Base-by-base conservation (phyloP, 192 early-diverging fungal genomes). In the Entomortierella lignicola region DNA sequence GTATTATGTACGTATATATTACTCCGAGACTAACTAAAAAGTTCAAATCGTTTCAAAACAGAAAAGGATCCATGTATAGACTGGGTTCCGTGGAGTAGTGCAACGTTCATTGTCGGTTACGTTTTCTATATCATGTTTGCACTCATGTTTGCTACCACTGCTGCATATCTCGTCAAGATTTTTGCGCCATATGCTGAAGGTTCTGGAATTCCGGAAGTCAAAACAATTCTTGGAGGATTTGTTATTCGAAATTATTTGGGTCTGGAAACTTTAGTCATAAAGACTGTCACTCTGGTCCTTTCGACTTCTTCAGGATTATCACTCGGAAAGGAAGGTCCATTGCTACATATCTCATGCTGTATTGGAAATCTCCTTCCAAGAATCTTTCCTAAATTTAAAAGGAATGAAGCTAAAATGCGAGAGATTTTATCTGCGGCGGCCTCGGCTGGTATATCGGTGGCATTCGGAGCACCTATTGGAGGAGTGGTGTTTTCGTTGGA, bases 401-500 rank as follows among this genome's bases (percentile, higher is more conserved):
- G 89, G 47, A 99, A 99, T 73, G 97, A 98, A 55, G 94, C 92
- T 43, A 95, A 96, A 66, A 92, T 92, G 56, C 89, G 97, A 51
- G 97, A 99, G 81, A 94, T 98, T 51, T 79, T 99, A 56, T 96
- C 95, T 2, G 97, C 96, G 13, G 89, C 95, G 0, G 91, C 95
- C 2, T 95, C 96, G 12, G 94, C 97, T 4, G 97, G 97, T 44
- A 92, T 99, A 11, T 91, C 94, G 29, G 94, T 96, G 23, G 97
- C 97, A 0, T 99, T 99, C 83, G 97, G 96, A 26, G 94, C 97
- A 1, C 97, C 97, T 0, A 96, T 99, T 66, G 97, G 97, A 42
- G 97, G 96, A 5, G 96, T 98, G 17, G 82, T 98, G 58, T 97
- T 98, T 70, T 93, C 93, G 30, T 83, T 99, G 23, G 97, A 99